Base-by-base conservation (phyloP, 768 basidiomycete species). In the Kwoniella sp. region DNA sequence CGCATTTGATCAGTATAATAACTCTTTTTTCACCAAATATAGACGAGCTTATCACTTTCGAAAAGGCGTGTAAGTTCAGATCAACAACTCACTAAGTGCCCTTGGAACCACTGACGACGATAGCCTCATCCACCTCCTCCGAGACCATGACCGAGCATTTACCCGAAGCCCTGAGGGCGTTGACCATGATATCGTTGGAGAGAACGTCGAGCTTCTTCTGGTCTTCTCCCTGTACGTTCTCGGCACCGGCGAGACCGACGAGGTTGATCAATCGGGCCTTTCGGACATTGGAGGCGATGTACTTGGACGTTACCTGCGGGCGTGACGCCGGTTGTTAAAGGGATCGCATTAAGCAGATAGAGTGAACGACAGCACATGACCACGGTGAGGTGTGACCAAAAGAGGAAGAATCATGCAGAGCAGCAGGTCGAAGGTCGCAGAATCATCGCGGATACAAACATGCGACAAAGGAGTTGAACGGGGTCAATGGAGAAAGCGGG, bases 191-290 rank as follows among this genome's bases (percentile, higher is more conserved):
- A 80, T 99, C 94, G 80, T 99, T 97, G 15, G 93, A 90, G 31
- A 96, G 84, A n/a, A 96, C 89, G 77, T 96, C 94, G 58, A 99
- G 86, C 83, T 99, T 99, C 86, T 99, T 99, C 85, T 99, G 96
- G 78, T 98, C 96, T 81, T 98, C 96, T 23, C 96, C 96, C 82
- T 94, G 92, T 8, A 94, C 89, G 78, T 99, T 99, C 28, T 91
- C 91, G 78, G 94, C 93, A 17, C 96, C 96, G 17, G 96, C 96
- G 23, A 95, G 85, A 31, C 96, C 96, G 71, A 99, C 90, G 91
- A 99, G 86, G 81, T 99, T 98, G 84, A 99, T 97, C 67, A 99
- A 85, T 55, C 95, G 87, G 28, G 96, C 96, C 82, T 92, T 92
- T 71, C 96, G 88, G 75, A 99, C 96, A 77, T 97, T 98, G 72